Base-by-base conservation (phyloP, 106 monocot species). In the Gastrodia elata region DNA sequence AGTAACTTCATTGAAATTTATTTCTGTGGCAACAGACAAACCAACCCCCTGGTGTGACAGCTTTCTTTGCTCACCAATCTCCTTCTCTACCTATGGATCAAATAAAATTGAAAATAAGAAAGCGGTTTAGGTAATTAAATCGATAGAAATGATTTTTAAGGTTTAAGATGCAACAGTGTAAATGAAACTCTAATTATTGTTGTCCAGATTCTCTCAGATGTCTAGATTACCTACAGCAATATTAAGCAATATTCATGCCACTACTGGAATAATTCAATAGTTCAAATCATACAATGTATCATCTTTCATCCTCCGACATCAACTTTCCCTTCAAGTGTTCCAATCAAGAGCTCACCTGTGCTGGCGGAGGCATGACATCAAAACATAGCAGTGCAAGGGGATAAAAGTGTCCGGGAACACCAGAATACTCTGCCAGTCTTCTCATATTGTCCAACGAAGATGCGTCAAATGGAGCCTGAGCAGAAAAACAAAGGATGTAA, bases 371-470 rank as follows among this genome's bases (percentile, higher is more conserved):
- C 92, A 97, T 93, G 79, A 97, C 52, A 69, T 90, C 93, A 80
- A 88, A 80, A 75, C 97, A 90, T 25, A 86, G 67, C 76, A 97
- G 70, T 80, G 92, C 72, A 24, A 97, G 83, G 9, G 96, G 88
- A 78, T 97, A 88, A 74, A 97, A 84, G 33, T 97, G 90, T 39
- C 92, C 90, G 65, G 85, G 71, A 74, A 90, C 82, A 70, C 67
- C 56, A 64, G 90, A 88, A 84, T 92, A 81, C 38, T 92, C 86
- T 27, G 82, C 44, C 72, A 97, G 87, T 73, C 96, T 90, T 72
- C 92, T 92, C 81, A 97, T 92, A 75, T 97, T 97, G 78, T 97
- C 90, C 69, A 90, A 83, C 75, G 96, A 80, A 73, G 96, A 85
- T 74, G 82, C 74, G 78, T 97, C 96, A 79, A 97, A 97, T 41